phyloP scores from a whole-genome alignment of 192 early-diverging fungal species.

The Rhizophagus sp. region DNA sequence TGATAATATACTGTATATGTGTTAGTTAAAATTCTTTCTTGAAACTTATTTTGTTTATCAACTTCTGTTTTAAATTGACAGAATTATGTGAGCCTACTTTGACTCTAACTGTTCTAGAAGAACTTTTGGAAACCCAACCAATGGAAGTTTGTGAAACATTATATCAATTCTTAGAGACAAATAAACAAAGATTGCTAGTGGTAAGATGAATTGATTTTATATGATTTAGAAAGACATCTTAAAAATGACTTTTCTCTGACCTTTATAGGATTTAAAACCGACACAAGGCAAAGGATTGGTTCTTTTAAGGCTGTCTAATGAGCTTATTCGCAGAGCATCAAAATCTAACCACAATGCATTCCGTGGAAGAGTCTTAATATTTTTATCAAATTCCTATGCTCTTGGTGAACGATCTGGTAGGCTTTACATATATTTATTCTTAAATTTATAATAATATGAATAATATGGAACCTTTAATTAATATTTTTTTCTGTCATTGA shows the following conservation, averaged over 20 bases:
- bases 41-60: background rate
- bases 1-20: background rate
- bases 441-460: background rate
- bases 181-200: constrained; percentile 20
- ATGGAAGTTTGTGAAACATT: constrained; percentile 20
- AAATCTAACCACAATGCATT: constrained; percentile 78
- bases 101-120: constrained; percentile 10
- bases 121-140: constrained; percentile 21
- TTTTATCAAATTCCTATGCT: constrained; percentile 82
- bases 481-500: background rate
- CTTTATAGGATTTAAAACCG: constrained; percentile 30
- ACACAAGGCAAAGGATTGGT: constrained; percentile 82
- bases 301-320: constrained; percentile 85
- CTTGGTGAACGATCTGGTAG: constrained; percentile 77
- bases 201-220: background rate
- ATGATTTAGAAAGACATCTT: background rate
- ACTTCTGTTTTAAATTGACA: background rate
- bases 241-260: background rate
- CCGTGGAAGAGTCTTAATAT: constrained; percentile 86
- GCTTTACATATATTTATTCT: background rate
- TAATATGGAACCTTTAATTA: background rate
- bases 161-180: constrained; percentile 11
- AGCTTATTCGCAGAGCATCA: constrained; percentile 85
- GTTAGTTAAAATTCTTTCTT: background rate
- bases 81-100: constrained; percentile 11